A percentile compares a stretch with the other conserved stretches of the same genome.
Conservation (phyloP, 139 green algal species). For the Coccomyxa sp. region DNA sequence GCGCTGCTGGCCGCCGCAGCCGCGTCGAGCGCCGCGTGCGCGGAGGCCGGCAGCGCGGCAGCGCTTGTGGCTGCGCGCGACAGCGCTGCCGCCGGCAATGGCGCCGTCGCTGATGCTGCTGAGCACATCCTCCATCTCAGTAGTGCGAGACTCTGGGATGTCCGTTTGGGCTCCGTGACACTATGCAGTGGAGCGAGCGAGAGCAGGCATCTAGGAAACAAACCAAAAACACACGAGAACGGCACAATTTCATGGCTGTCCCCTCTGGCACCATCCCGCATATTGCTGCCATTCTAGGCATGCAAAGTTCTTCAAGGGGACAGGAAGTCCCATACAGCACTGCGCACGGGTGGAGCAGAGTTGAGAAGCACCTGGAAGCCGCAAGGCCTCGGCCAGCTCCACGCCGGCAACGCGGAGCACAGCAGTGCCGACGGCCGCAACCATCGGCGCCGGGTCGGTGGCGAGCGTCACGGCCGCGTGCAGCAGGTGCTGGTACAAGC, state of each 20-base stretch:
- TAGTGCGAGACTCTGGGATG: not conserved
- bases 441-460: slow-evolving; percentile 56
- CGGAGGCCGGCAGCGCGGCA: no score
- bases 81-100: not conserved
- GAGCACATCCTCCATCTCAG: not conserved
- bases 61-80: no score
- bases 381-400: not conserved
- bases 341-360: not conserved
- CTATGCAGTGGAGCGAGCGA: no score
- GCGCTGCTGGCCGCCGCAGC: not conserved
- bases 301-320: not conserved
- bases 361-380: not conserved
- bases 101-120: not conserved
- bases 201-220: no score
- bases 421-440: slow-evolving; percentile 45
- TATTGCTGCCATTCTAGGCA: not conserved
- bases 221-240: no score
- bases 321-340: not conserved
- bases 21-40: no score
- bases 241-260: no score
- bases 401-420: slow-evolving; percentile 44
- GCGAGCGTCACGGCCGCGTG: slow-evolving; percentile 67
- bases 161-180: no score
- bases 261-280: not conserved
- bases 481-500: slow-evolving; percentile 41